Percentiles rank a stretch among this genome's conserved stretches.
These are phyloP conservation scores for Arthrobotrys iridis DNA, from an alignment of 2,329 filamentous ascomycete genomes.

Conservation along the genomic window DNA sequence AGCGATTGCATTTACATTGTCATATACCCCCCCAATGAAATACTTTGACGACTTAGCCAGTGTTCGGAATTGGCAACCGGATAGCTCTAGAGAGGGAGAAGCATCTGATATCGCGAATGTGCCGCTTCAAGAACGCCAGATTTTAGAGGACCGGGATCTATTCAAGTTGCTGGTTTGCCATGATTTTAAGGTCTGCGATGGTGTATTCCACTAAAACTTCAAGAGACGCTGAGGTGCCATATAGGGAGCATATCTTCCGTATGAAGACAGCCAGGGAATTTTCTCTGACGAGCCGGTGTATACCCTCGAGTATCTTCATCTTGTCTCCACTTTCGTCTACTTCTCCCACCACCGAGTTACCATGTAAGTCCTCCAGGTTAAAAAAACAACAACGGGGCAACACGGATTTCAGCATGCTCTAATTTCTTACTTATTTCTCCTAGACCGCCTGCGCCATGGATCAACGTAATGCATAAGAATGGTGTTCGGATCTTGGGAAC, in stretches of 20 bases:
- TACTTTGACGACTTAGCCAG: slow-evolving; percentile 43
- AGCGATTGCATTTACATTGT: slow-evolving; percentile 23
- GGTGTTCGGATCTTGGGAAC: slow-evolving; percentile 64
- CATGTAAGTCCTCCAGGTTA: slow-evolving; percentile 55
- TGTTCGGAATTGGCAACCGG: slow-evolving; percentile 39
- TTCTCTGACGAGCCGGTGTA: slow-evolving; percentile 60
- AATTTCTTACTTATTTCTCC: neutral
- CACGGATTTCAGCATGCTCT: neutral
- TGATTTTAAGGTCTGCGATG: slow-evolving; percentile 54
- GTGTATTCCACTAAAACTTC: neutral
- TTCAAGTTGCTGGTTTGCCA: slow-evolving; percentile 57
- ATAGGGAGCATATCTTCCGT: slow-evolving; percentile 63
- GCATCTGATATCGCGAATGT: slow-evolving; percentile 45
- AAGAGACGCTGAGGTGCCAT: slow-evolving; percentile 5
- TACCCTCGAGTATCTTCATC: slow-evolving; percentile 63
- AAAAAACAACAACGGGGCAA: slow-evolving; percentile 46
- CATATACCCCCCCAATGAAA: slow-evolving; percentile 48
- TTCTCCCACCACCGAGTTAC: slow-evolving; percentile 65
- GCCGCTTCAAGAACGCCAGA: slow-evolving; percentile 41
- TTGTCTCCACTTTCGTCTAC: slow-evolving; percentile 64
- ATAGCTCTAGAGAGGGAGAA: slow-evolving; percentile 39
- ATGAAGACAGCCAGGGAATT: slow-evolving; percentile 61
- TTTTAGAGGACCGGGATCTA: slow-evolving; percentile 36
- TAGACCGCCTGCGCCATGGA: slow-evolving; percentile 63
- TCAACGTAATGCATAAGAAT: slow-evolving; percentile 64